A percentile compares a stretch with the other conserved stretches of the same genome.
Evolutionary conservation across 805 yeast genomes (phyloP).

Genomic region (Sugiyamaella americana): DNA sequence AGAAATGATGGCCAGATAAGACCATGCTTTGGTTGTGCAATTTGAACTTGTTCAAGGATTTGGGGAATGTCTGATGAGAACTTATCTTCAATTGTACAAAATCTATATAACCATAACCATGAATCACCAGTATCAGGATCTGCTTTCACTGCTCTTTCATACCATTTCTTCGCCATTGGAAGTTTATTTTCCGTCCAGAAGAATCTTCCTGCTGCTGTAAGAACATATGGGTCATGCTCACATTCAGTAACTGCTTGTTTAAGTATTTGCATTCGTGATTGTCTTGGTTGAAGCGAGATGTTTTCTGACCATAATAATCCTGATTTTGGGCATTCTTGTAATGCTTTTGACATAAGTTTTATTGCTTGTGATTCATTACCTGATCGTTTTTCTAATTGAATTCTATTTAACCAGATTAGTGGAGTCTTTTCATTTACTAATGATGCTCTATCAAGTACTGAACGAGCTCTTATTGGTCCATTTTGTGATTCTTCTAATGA

Average conservation of each 20-base stretch:
- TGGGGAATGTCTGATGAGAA: slow-evolving; percentile 30
- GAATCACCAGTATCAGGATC: slow-evolving; percentile 64
- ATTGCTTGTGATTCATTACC: slow-evolving; percentile 49
- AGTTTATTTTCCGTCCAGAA: slow-evolving; percentile 62
- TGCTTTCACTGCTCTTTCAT: slow-evolving; percentile 56
- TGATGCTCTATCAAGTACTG: slow-evolving; percentile 63
- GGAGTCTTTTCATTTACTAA: slow-evolving; percentile 45
- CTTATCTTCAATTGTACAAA: slow-evolving; percentile 27
- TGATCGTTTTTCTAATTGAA: slow-evolving; percentile 49
- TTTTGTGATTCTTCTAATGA: slow-evolving; percentile 41
- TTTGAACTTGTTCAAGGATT: slow-evolving; percentile 35
- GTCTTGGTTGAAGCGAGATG: slow-evolving; percentile 40
- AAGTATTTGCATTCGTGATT: slow-evolving; percentile 50
- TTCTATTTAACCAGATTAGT: slow-evolving; percentile 51
- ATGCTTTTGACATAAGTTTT: slow-evolving; percentile 50
- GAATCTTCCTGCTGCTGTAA: slow-evolving; percentile 58
- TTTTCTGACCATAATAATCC: slow-evolving; percentile 62
- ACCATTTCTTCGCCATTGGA: slow-evolving; percentile 62
- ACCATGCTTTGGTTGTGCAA: slow-evolving; percentile 58
- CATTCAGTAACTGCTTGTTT: slow-evolving; percentile 68
- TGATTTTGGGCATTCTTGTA: slow-evolving; percentile 52
- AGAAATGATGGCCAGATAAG: slow-evolving; percentile 47
- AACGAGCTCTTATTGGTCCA: slow-evolving; percentile 54
- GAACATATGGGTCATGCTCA: slow-evolving; percentile 50
- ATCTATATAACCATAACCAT: slow-evolving; percentile 61